Evolutionary conservation across 2,329 filamentous ascomycete genomes (phyloP), one percentile per base, ranked within the genome.

Genomic region (Aureobasidium zeae): DNA sequence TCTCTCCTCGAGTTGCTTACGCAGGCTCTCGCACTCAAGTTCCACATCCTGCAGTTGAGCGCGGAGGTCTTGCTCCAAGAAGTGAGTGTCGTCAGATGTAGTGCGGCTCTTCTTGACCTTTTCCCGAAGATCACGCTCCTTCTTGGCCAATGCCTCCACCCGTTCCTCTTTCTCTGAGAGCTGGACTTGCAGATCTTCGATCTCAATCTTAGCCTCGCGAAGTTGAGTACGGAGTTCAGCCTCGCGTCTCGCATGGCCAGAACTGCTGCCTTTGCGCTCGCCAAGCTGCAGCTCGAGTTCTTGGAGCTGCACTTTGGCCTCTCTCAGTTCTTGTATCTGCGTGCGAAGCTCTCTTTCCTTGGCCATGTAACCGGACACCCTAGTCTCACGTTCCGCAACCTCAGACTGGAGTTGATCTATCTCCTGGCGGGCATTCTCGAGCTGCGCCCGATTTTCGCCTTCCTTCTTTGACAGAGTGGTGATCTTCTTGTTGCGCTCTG

Each of bases 401-500:
- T 81, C 79, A 3, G 76, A 75, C 38, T 73, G 69, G 10, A 72
- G 54, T 13, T 64, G 53, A 35, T 72, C 67, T 13, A 57, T 44
- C 19, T 63, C 58, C 2, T 44, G 32, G 19, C 52, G 65, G 22
- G 73, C 62, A 19, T 80, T 74, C 46, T 83, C 77, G 15, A 93
- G 71, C 52, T 88, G 85, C 43, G 70, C 67, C 8, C 77, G 72
- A 12, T 85, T 69, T 8, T 76, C 68, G 15, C 68, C 65, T 53
- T 83, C 77, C n/a, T 73, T 71, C 11, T 65, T 65, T 24, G 68
- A 63, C 20, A 79, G 67, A 22, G 68, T 62, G 29, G 75, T 73
- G 36, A 88, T 74, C 11, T 77, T 72, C 44, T 76, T 70, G 44
- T 86, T 79, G 49, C 83, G 79, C 55, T 83, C 77, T 5, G 73